A percentile compares a stretch with the other conserved stretches of the same genome.
Evolutionary conservation across 768 basidiomycete genomes (phyloP).

Genomic region (Suillus americanus): DNA sequence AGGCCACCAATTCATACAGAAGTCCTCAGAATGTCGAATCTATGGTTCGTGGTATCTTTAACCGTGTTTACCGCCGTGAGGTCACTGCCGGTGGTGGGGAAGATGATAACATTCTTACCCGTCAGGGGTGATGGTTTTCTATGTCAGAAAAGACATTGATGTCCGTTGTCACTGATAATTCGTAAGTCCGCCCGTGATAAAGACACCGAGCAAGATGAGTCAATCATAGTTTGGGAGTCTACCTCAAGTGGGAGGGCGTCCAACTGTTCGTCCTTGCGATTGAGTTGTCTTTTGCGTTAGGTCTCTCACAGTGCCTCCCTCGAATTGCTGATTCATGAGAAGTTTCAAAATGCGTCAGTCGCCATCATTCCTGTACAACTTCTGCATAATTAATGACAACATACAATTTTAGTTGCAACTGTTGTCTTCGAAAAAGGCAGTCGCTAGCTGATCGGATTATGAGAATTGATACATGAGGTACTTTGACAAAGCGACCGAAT

Average conservation of each 20-base stretch:
- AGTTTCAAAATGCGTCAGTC: too few relatives aligned
- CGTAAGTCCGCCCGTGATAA: not conserved
- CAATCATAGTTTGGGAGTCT: not conserved
- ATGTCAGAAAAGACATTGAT: not conserved
- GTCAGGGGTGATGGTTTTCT: not conserved
- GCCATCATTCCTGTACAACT: not conserved
- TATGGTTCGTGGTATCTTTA: not conserved
- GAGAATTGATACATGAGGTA: too few relatives aligned
- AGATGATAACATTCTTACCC: not conserved
- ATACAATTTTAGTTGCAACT: not conserved
- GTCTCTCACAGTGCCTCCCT: not conserved
- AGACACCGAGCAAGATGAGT: not conserved
- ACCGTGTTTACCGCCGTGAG: not conserved
- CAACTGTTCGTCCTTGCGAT: not conserved
- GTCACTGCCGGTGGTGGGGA: not conserved
- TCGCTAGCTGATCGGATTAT: not conserved
- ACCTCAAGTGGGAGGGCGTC: not conserved
- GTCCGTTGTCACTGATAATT: too few relatives aligned
- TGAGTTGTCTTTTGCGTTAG: not conserved
- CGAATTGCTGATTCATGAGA: not conserved
- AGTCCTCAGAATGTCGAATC: not conserved
- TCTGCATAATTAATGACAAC: not conserved
- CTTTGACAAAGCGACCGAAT: not conserved
- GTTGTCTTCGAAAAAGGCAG: too few relatives aligned
- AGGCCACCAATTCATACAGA: not conserved